Percentiles rank a stretch among this genome's conserved stretches.
Evolutionary conservation across 176 grass and related monocot species (phyloP).

Genomic region (Eleusine indica): DNA sequence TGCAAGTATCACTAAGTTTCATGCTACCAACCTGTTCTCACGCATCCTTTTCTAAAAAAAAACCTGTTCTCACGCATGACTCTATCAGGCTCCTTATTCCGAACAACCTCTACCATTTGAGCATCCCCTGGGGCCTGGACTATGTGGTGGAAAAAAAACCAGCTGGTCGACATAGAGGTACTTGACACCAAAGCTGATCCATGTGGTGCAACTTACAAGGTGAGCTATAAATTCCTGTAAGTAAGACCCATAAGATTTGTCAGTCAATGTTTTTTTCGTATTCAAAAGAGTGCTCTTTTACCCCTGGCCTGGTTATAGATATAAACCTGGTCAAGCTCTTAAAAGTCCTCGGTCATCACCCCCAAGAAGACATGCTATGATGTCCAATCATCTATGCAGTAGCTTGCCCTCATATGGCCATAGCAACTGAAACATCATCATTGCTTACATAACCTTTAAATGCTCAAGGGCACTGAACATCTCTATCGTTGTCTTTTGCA

Average conservation of each 20-base stretch:
- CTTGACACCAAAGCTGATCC: slow-evolving; percentile 53
- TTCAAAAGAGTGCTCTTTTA: background rate
- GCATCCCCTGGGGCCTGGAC: slow-evolving; percentile 25
- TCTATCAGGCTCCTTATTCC: slow-evolving; percentile 53
- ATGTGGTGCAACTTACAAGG: slow-evolving; percentile 46
- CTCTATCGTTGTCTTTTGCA: slow-evolving; percentile 4
- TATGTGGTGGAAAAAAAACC: slow-evolving; percentile 23
- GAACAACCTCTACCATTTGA: slow-evolving; percentile 43
- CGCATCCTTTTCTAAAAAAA: background rate
- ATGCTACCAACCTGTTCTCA: background rate
- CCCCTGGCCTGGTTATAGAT: background rate
- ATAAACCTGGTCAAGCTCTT: background rate
- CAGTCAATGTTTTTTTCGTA: background rate
- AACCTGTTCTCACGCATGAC: background rate
- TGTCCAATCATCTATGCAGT: background rate
- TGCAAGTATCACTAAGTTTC: background rate
- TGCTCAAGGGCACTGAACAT: slow-evolving; percentile 3
- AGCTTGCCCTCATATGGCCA: background rate
- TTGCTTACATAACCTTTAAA: slow-evolving; percentile 21
- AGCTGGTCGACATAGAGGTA: background rate
- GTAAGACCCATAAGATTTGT: background rate
- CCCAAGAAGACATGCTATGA: background rate
- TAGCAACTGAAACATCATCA: background rate
- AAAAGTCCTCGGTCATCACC: background rate
- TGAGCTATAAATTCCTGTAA: slow-evolving; percentile 15